Base-by-base conservation (phyloP, 306 rosid species). In the Quercus bicolor region DNA sequence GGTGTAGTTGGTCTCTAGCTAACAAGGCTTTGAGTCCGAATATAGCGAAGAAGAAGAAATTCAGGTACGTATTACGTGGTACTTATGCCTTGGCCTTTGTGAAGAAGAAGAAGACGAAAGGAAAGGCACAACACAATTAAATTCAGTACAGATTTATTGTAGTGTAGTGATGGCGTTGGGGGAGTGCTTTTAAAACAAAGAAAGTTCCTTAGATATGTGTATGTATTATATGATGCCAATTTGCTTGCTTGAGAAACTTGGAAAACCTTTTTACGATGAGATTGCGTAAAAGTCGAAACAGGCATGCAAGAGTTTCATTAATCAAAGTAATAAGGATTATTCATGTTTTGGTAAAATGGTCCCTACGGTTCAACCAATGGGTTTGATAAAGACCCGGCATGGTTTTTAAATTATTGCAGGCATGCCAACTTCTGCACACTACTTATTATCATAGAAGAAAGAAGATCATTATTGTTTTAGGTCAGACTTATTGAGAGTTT, bases 221-320 rank as follows among this genome's bases (percentile, higher is more conserved):
- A 40, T 40, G 11, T 8, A 40, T 40, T 8, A 20, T 68, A 72
- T 78, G 75, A 80, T 81, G 68, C 73, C 64, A 66, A 61, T 18
- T 75, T 76, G 80, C 75, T 87, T 82, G 79, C 81, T 80, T 74
- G 43, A 85, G 86, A 86, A 86, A 85, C 86, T 74, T 23, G 31
- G 48, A 59, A 70, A 5, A 16, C 37, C 68, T 61, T 85, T 77
- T 18, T 1, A 56, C 33, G 24, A 61, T 68, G 75, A 84, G 85
- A 37, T 78, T 70, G 81, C 75, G 79, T 77, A 80, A 75, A 75
- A 87, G 66, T 68, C 33, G 23, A 70, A 83, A 59, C 65, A 34
- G 69, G 85, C 83, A 81, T 59, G 77, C 71, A 45, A 45, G 55
- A 52, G 53, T 56, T 72, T 74, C 37, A 71, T 72, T 74, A 29